phyloP scores from a whole-genome alignment of 257 asterid species.

The Pogostemon cablin region DNA sequence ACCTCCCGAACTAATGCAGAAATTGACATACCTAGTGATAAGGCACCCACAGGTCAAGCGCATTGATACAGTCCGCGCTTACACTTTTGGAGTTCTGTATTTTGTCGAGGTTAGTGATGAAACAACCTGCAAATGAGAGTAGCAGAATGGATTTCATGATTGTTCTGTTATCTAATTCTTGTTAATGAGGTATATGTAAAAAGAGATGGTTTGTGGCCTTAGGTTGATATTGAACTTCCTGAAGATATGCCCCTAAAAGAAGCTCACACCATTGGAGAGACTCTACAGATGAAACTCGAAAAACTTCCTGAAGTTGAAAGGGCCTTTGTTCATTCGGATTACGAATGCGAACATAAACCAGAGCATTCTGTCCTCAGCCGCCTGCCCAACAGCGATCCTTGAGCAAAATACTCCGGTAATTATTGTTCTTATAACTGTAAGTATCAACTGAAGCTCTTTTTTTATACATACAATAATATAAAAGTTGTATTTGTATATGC shows the following conservation, averaged over 20 bases:
- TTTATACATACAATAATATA: neutral
- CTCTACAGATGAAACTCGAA: constrained; percentile 77
- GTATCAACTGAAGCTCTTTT: constrained; percentile 12
- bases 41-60: constrained; percentile 85
- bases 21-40: constrained; percentile 76
- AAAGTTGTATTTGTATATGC: neutral
- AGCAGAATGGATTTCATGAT: neutral
- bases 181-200: neutral
- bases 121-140: neutral
- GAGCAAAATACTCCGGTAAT: constrained; percentile 7
- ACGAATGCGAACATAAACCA: constrained; percentile 85
- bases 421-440: neutral
- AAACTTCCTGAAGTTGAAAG: constrained; percentile 89
- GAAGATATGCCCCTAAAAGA: constrained; percentile 84
- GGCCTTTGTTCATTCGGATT: constrained; percentile 87
- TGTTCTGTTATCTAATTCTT: neutral
- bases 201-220: constrained; percentile 12
- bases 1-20: constrained; percentile 74
- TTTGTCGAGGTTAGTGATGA: constrained; percentile 83
- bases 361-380: constrained; percentile 79
- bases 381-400: constrained; percentile 78
- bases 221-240: constrained; percentile 93
- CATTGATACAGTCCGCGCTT: constrained; percentile 89
- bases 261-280: constrained; percentile 84
- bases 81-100: constrained; percentile 87